Evolutionary conservation across 2,329 filamentous ascomycete species (phyloP).

Genomic region (Stachybotrys elegans): DNA sequence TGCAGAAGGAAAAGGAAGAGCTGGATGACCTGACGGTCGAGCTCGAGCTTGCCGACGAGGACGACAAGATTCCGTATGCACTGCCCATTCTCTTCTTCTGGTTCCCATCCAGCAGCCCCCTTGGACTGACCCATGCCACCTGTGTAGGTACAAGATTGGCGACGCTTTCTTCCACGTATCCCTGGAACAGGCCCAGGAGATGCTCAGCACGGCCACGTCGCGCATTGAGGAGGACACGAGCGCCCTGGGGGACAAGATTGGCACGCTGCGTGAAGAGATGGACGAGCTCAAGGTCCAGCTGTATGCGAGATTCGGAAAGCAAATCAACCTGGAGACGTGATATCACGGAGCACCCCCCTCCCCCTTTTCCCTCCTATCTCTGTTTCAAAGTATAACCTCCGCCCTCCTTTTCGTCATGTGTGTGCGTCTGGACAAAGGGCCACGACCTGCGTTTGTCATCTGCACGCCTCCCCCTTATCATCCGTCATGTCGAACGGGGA

Average conservation of each 20-base stretch:
- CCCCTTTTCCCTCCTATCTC: no score
- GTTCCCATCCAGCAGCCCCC: constrained; percentile 9
- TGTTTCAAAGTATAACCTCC: no score
- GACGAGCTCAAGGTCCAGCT: constrained; percentile 82
- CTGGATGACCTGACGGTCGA: constrained; percentile 88
- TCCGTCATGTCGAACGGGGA: no score
- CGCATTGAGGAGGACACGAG: constrained; percentile 73
- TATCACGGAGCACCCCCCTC: no score
- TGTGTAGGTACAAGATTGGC: constrained; percentile 95
- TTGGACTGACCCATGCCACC: no score
- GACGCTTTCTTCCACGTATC: constrained; percentile 90
- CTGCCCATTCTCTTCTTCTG: background rate
- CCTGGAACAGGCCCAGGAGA: constrained; percentile 77
- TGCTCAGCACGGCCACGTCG: constrained; percentile 67
- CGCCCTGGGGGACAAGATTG: constrained; percentile 70
- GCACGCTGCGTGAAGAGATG: constrained; percentile 78
- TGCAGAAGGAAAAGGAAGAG: constrained; percentile 96
- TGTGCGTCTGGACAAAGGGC: no score
- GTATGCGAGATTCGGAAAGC: constrained; percentile 91
- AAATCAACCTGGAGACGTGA: constrained; percentile 93
- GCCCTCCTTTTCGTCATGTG: no score
- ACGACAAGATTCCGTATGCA: constrained; percentile 82
- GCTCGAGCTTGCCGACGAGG: constrained; percentile 91
- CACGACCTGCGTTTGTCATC: no score
- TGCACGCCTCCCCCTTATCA: no score